These are phyloP conservation scores for Neurospora sublineolata DNA, from an alignment of 495 filamentous ascomycete genomes.

Conservation along the genomic window DNA sequence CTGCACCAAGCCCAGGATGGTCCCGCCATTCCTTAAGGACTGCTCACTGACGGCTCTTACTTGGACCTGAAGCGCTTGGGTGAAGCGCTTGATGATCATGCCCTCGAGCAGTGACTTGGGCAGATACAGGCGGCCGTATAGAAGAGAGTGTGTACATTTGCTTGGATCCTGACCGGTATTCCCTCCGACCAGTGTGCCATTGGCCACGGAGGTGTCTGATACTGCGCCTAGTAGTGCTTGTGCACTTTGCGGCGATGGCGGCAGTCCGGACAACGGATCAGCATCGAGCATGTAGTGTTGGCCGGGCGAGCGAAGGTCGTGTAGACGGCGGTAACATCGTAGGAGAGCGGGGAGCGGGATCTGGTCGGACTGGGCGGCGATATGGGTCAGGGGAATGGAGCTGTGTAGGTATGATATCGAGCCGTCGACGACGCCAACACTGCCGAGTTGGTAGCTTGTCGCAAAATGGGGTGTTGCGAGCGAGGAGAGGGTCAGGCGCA, in stretches of 20 bases:
- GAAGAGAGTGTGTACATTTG: conserved; percentile 38
- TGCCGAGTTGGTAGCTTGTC: conserved; percentile 79
- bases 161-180: background rate
- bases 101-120: conserved; percentile 77
- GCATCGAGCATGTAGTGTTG: conserved; percentile 1
- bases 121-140: conserved; percentile 84
- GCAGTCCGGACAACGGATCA: background rate
- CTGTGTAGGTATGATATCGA: conserved; percentile 87
- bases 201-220: background rate
- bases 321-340: conserved; percentile 31
- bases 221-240: background rate
- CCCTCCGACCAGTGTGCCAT: background rate
- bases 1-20: conserved; percentile 67
- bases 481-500: conserved; percentile 78
- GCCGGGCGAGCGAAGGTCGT: conserved; percentile 21
- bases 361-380: conserved; percentile 34
- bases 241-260: background rate
- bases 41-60: conserved; percentile 72
- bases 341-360: conserved; percentile 38
- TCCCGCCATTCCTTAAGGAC: conserved; percentile 61
- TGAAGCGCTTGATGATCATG: conserved; percentile 71
- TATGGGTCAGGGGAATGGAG: conserved; percentile 53
- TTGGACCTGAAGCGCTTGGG: conserved; percentile 66
- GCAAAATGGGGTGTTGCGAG: conserved; percentile 85
- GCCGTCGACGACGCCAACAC: conserved; percentile 76